A percentile compares a stretch with the other conserved stretches of the same genome.
These are phyloP conservation scores for Fusarium sp. DNA, from an alignment of 2,329 filamentous ascomycete species.

Conservation along the genomic window DNA sequence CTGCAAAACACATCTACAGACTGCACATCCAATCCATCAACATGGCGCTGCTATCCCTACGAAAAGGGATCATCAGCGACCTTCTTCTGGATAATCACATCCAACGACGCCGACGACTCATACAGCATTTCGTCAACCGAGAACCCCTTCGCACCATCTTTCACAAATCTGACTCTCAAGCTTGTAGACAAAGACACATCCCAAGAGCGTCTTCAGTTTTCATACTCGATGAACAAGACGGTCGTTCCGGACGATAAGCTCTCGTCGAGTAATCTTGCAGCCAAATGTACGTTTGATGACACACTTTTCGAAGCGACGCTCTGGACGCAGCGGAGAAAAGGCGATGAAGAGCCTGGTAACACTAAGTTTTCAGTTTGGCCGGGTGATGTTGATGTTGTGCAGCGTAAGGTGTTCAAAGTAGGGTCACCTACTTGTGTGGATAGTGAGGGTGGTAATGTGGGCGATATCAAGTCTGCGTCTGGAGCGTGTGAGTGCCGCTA, in stretches of 20 bases:
- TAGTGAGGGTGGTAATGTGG: conserved; percentile 53
- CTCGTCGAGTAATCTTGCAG: conserved; percentile 58
- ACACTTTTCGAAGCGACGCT: conserved; percentile 69
- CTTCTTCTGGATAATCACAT: conserved; percentile 73
- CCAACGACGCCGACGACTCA: conserved; percentile 53
- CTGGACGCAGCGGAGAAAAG: conserved; percentile 64
- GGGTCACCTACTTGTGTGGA: conserved; percentile 68
- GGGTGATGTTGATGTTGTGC: conserved; percentile 68
- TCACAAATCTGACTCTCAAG: conserved; percentile 65
- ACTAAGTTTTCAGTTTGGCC: conserved; percentile 64
- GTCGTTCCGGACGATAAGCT: conserved; percentile 63
- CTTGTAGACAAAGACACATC: conserved; percentile 62
- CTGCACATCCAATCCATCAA: conserved; percentile 69
- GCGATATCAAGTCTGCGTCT: conserved; percentile 53
- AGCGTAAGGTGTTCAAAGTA: conserved; percentile 58
- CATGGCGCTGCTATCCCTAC: conserved; percentile 74
- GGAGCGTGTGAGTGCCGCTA: conserved; percentile 58
- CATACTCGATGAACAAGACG: conserved; percentile 64
- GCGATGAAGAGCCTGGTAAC: conserved; percentile 24
- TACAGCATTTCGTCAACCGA: conserved; percentile 68
- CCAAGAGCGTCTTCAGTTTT: conserved; percentile 71
- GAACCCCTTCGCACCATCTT: conserved; percentile 69
- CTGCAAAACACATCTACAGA: conserved; percentile 65
- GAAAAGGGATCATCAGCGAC: conserved; percentile 59
- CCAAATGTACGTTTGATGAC: conserved; percentile 69